Evolutionary conservation across 140 eudicot species (phyloP), one percentile per base, ranked within the genome.

Genomic region (Senecio squalidus): DNA sequence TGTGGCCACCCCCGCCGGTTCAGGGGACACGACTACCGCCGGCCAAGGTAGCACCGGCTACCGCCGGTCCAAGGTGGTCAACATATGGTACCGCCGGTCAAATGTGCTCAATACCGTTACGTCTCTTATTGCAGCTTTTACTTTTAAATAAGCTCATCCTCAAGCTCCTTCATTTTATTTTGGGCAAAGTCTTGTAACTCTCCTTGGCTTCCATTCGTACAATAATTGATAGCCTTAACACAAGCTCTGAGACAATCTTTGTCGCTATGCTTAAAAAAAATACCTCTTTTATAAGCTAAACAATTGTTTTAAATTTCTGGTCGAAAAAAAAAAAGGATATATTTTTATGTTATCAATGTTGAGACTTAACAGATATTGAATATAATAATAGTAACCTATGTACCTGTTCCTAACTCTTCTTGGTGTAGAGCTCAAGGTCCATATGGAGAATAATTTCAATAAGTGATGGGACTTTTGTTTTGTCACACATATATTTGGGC

Each of bases 321-420:
- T 51, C 16, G 22, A 17, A 43, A 34, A 46, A 7, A 39, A 22
- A 48, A n/a, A n/a, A n/a, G n/a, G 8, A 43, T 8, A 41, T 11
- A 62, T 2, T 23, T n/a, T n/a, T n/a, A n/a, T n/a, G n/a, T n/a
- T n/a, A n/a, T n/a, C n/a, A n/a, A n/a, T n/a, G n/a, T n/a, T n/a
- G n/a, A n/a, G n/a, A n/a, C n/a, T n/a, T n/a, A n/a, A n/a, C n/a
- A n/a, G n/a, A n/a, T n/a, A n/a, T n/a, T n/a, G n/a, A n/a, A n/a
- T 23, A 27, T 15, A 11, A 27, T 18, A 4, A 36, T 29, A 26
- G 34, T 26, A 25, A 55, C 45, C 25, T 22, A 23, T 40, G 26
- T 26, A 93, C 99, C 95, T 93, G 89, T 59, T 93, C 99, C 55
- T 93, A 93, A 58, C 99, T 80, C 74, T 93, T 84, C 46, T 88